These are phyloP conservation scores for Fusarium ambrosium DNA, from an alignment of 2,329 filamentous ascomycete species.

Conservation along the genomic window DNA sequence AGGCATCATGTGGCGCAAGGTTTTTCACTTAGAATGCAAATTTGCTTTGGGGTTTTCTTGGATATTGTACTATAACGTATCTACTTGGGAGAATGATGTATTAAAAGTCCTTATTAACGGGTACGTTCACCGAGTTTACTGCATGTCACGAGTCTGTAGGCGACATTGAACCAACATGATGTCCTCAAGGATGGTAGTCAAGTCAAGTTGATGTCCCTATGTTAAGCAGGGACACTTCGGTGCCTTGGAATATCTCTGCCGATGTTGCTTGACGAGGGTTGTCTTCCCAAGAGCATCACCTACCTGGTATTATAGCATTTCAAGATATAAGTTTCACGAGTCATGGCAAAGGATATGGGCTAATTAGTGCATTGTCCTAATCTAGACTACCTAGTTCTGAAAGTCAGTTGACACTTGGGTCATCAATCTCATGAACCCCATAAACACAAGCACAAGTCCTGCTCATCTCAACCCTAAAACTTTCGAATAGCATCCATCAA, in stretches of 20 bases:
- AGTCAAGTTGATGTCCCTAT: no score
- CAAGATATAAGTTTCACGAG: background rate
- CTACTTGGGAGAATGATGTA: background rate
- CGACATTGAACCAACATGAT: background rate
- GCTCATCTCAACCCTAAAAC: conserved; percentile 8
- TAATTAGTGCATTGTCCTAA: background rate
- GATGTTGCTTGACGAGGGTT: no score
- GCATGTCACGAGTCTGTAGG: no score
- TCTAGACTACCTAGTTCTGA: background rate
- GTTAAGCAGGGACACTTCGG: no score
- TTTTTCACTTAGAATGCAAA: background rate
- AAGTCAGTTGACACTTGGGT: background rate
- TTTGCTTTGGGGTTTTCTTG: background rate
- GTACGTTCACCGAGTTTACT: background rate
- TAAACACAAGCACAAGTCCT: background rate
- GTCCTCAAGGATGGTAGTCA: background rate
- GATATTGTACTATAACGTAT: background rate
- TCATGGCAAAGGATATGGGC: background rate
- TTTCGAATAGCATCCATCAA: conserved; percentile 35
- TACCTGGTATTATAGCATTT: background rate
- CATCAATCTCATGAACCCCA: background rate
- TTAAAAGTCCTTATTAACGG: background rate
- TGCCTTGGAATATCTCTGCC: no score
- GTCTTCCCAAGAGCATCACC: background rate
- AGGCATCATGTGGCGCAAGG: background rate